These are phyloP conservation scores for Amanita rimosa DNA, from an alignment of 768 basidiomycete genomes.

Conservation along the genomic window DNA sequence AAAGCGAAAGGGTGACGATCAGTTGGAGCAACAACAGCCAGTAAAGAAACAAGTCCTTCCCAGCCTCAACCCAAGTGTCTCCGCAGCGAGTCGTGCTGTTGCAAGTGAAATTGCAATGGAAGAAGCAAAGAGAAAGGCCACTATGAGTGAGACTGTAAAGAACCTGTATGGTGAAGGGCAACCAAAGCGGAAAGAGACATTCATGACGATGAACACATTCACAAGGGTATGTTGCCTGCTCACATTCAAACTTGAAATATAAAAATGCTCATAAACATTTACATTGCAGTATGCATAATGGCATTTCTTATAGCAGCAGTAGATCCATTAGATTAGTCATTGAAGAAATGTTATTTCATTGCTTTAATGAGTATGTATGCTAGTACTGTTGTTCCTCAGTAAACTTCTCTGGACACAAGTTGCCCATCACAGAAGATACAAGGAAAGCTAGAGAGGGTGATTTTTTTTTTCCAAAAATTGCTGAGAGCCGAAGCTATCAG, in stretches of 20 bases:
- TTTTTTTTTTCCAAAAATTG: conserved; percentile 74
- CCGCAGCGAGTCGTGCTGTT: conserved; percentile 54
- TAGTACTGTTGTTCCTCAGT: neutral
- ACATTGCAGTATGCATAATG: no score
- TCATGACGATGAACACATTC: conserved; percentile 88
- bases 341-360: no score
- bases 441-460: conserved; percentile 9
- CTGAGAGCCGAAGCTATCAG: conserved; percentile 79
- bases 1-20: conserved; percentile 38
- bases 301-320: no score
- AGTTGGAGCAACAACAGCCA: conserved; percentile 25
- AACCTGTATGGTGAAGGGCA: conserved; percentile 62
- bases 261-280: no score
- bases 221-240: conserved; percentile 49
- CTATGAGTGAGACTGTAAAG: conserved; percentile 81
- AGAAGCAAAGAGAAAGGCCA: conserved; percentile 72
- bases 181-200: conserved; percentile 60
- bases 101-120: conserved; percentile 64
- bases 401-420: neutral
- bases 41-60: conserved; percentile 36
- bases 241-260: no score
- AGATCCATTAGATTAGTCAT: no score
- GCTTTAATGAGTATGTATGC: neutral
- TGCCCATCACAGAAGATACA: conserved; percentile 19
- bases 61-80: conserved; percentile 38